Evolutionary conservation across 1,139 yeast species (phyloP), one percentile per base, ranked within the genome.

Genomic region (Meyerozyma guilliermondii): DNA sequence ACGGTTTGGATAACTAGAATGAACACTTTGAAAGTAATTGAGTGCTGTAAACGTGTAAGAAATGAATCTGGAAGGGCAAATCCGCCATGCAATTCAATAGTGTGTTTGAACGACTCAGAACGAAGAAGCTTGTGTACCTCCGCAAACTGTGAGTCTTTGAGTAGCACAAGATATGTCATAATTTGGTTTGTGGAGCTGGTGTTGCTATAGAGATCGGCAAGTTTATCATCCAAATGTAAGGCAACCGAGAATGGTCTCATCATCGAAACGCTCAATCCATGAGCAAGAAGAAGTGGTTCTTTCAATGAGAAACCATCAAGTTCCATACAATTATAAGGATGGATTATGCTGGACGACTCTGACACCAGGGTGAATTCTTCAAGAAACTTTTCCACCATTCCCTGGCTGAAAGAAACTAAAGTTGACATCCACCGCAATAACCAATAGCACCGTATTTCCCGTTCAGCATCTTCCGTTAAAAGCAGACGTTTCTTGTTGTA

Each of bases 11-110:
- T 18, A 3, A 49, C 41, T 33, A 49, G 38, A 11, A 49, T 39
- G 23, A 49, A 50, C 13, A 41, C 42, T 40, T 50, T 50, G 39
- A 47, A 34, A 35, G 47, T 51, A 8, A 50, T 41, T 5, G 45
- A 31, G 14, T 34, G 43, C 10, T 17, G 24, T 2, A 46, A 35
- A 18, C 41, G 43, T 4, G 39, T 39, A 45, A 50, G 42, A 39
- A 49, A 50, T 7, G 39, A 23, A 14, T 42, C 43, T 17, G 34
- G 39, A 10, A 38, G 28, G 7, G 39, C 38, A 42, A 43, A 16
- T 8, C 11, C 10, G 49, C 49, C 5, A 48, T 35, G 5, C 41
- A 43, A 29, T 10, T 39, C 44, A 4, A 43, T 23, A 20, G 23
- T 17, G 31, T 23, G 8, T 9, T 20, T 33, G 14, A 31, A 29